phyloP scores from a whole-genome alignment of 2,329 filamentous ascomycete species.

The Catunica adiposa region DNA sequence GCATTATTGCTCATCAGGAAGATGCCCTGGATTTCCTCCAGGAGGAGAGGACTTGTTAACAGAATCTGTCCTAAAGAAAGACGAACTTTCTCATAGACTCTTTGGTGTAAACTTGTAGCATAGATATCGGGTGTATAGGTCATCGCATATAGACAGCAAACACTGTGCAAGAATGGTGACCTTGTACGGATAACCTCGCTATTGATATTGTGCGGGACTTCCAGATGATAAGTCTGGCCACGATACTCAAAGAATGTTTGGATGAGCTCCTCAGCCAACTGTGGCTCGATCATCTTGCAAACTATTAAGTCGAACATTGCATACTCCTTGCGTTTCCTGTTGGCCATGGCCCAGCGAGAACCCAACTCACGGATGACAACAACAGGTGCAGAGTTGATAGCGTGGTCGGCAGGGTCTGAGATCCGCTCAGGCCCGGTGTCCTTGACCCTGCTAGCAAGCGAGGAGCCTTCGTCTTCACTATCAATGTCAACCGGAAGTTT shows the following conservation, averaged over 20 bases:
- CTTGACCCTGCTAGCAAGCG: neutral
- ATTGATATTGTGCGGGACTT: constrained; percentile 10
- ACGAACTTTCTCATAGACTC: constrained; percentile 25
- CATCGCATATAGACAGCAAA: constrained; percentile 26
- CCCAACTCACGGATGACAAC: constrained; percentile 13
- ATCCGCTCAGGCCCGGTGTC: constrained; percentile 11
- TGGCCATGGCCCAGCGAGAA: constrained; percentile 13
- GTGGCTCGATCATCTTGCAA: constrained; percentile 7
- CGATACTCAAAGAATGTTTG: constrained; percentile 13
- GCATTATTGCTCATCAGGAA: constrained; percentile 23
- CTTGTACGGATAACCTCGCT: constrained; percentile 19
- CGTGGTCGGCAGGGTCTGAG: constrained; percentile 13
- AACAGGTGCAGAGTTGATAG: constrained; percentile 13
- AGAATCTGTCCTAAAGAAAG: constrained; percentile 24
- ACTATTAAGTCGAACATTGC: constrained; percentile 12
- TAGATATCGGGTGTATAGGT: constrained; percentile 18
- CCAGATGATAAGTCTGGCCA: constrained; percentile 12
- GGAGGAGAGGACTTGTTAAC: constrained; percentile 24
- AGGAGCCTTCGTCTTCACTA: constrained; percentile 5
- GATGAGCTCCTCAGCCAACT: constrained; percentile 13
- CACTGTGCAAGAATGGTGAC: constrained; percentile 26
- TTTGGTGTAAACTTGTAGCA: constrained; percentile 19
- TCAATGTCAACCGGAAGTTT: constrained; percentile 2
- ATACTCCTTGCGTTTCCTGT: constrained; percentile 13
- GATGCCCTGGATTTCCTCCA: constrained; percentile 26